Evolutionary conservation across 2,329 filamentous ascomycete species (phyloP).

Genomic region (Colletotrichum endophyticum): DNA sequence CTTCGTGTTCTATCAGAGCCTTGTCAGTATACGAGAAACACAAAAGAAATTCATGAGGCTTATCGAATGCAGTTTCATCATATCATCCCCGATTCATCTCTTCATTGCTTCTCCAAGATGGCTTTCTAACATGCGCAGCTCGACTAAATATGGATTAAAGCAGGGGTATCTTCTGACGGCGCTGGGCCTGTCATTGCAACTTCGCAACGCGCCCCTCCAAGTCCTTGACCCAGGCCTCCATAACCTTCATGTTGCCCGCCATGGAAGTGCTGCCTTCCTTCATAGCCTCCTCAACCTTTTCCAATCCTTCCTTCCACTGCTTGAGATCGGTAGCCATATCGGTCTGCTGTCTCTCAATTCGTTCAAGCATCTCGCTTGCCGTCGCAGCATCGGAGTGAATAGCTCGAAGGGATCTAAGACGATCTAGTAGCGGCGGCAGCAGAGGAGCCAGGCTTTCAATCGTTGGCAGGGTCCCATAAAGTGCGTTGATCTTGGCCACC

Average conservation of each 20-base stretch:
- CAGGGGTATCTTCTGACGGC: slow-evolving; percentile 39
- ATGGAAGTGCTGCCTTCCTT: slow-evolving; percentile 72
- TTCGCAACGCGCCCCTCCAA: slow-evolving; percentile 78
- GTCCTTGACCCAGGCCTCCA: slow-evolving; percentile 88
- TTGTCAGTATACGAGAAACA: neutral
- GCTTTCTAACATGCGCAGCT: neutral
- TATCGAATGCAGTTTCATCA: neutral
- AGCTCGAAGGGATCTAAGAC: slow-evolving; percentile 80
- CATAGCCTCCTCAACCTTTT: slow-evolving; percentile 79
- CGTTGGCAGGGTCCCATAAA: slow-evolving; percentile 87
- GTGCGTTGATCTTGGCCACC: slow-evolving; percentile 84
- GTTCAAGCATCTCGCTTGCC: slow-evolving; percentile 77
- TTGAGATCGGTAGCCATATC: slow-evolving; percentile 85
- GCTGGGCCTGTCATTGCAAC: slow-evolving; percentile 43
- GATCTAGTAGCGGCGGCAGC: slow-evolving; percentile 83
- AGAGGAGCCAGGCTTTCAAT: slow-evolving; percentile 87
- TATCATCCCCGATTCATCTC: neutral
- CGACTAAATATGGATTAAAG: neutral
- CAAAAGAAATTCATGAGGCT: neutral
- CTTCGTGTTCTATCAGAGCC: neutral
- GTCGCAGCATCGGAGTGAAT: slow-evolving; percentile 88
- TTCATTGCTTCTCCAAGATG: neutral
- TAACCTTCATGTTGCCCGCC: slow-evolving; percentile 80
- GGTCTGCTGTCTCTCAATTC: slow-evolving; percentile 78
- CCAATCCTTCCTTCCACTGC: slow-evolving; percentile 83